These are phyloP conservation scores for Picea sitchensis DNA, from an alignment of 75 land plant genomes.

Conservation along the genomic window DNA sequence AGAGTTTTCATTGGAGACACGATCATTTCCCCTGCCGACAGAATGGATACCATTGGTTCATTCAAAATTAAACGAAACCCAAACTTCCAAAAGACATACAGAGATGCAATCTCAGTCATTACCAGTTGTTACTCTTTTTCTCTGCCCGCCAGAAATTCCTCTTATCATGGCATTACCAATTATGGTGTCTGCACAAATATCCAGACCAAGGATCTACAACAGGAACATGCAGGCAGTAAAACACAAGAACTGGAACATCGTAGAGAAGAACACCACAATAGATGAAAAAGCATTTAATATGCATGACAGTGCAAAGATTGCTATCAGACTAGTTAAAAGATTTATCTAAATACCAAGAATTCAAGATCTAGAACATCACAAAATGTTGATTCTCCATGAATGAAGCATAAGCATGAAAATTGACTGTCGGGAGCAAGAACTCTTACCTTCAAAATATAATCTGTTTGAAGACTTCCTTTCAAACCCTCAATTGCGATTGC, in stretches of 20 bases:
- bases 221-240: neutral
- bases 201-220: conserved; percentile 27
- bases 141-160: conserved; percentile 37
- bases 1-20: conserved; percentile 75
- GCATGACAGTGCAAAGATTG: too few relatives aligned
- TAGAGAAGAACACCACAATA: too few relatives aligned
- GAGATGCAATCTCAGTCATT: neutral
- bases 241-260: neutral
- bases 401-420: neutral
- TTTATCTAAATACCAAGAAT: too few relatives aligned
- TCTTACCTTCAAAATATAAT: conserved; percentile 22
- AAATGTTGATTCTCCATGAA: neutral
- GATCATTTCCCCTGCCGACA: conserved; percentile 66
- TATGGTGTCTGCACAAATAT: conserved; percentile 26
- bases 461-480: conserved; percentile 17
- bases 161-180: conserved; percentile 31
- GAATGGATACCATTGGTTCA: neutral
- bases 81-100: neutral
- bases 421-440: neutral
- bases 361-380: neutral
- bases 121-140: conserved; percentile 35
- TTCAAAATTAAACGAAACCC: neutral
- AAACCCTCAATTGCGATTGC: conserved; percentile 22
- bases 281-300: too few relatives aligned
- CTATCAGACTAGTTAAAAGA: too few relatives aligned